Evolutionary conservation across 306 rosid species (phyloP), one percentile per base, ranked within the genome.

Genomic region (Ormosia semicastrata): DNA sequence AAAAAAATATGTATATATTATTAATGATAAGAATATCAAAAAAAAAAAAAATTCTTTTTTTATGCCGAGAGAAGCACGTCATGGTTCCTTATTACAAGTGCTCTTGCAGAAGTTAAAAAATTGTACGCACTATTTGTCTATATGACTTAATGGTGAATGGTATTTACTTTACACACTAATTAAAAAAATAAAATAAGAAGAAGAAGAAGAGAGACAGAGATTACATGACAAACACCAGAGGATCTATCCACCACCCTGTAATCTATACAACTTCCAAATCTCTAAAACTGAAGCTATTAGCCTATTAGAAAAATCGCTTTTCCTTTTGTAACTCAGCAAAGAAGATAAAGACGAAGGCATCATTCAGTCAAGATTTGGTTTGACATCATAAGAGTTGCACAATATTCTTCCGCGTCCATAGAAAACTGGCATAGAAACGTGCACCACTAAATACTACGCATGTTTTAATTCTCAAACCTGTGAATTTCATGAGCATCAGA

Each of bases 391-490:
- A 47, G 80, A 36, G 69, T 40, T 74, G 81, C 81, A 15, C 37
- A 33, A 79, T 70, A 34, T 53, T 77, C 71, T 66, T 63, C 39
- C 30, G 41, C 5, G 69, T 75, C 69, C 78, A 6, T 18, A 14
- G 58, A 70, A 54, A 84, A 83, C 73, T 77, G 63, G 75, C 76
- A 24, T 47, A 66, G 73, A 70, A 81, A 85, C 87, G 78, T 49
- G 87, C 67, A 66, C 58, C 77, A 49, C 40, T 47, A 64, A 79
- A 56, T 52, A 58, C 77, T 69, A 67, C 53, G 67, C 82, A 44
- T 37, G 24, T 40, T 76, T 83, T 47, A 66, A 58, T 59, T 40
- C 84, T 89, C 92, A 92, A 66, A 85, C 93, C 97, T 92, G 89
- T 67, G 8, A 24, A 81, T 66, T 73, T 75, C 24, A 5, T 6